Base-by-base conservation (phyloP, 2,329 filamentous ascomycete species). In the Parasarocladium wereldwijsianum region DNA sequence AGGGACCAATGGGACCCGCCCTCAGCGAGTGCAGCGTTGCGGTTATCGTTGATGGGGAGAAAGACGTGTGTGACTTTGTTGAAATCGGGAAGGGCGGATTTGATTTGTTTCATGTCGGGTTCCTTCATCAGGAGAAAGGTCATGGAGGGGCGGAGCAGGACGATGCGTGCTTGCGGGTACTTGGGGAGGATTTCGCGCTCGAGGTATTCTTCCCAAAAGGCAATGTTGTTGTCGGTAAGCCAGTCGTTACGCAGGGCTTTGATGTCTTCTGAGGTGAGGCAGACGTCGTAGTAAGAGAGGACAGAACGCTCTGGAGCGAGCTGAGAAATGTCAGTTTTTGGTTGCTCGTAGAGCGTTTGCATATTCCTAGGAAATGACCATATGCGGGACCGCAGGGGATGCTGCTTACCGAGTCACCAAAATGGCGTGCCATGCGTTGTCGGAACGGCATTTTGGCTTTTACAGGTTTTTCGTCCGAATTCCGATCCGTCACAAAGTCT, bases 151-250 rank as follows among this genome's bases (percentile, higher is more conserved):
- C 87, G 81, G 17, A 98, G 75, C 33, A 98, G 80, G 36, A 87
- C 67, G 49, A 98, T 93, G 38, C 84, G 72, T 13, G 84, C 84
- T 47, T 81, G 75, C 8, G 82, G 81, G 49, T 80, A 93, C 42
- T 74, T 70, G 17, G 64, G 62, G 17, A 98, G 75, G 36, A 84
- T 76, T 60, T 96, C 87, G 37, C 76, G 82, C 54, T 98, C 90
- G 40, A 98, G 74, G 50, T 74, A 93, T 67, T 96, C 87, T 66
- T 96, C 82, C 87, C 90, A 98, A 51, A 98, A 96, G 29, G 84
- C 78, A 41, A 98, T 96, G 43, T 85, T 86, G 60, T 93, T 94
- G 52, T 98, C 90, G 24, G 87, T 94, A 31, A 98, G 64, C 90
- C 90, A 98, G 62, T 94, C 90, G 54, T 81, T 66, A 55, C 81